Evolutionary conservation across 352 stramenopile genomes (phyloP).

Genomic region (Globisporangium polare): DNA sequence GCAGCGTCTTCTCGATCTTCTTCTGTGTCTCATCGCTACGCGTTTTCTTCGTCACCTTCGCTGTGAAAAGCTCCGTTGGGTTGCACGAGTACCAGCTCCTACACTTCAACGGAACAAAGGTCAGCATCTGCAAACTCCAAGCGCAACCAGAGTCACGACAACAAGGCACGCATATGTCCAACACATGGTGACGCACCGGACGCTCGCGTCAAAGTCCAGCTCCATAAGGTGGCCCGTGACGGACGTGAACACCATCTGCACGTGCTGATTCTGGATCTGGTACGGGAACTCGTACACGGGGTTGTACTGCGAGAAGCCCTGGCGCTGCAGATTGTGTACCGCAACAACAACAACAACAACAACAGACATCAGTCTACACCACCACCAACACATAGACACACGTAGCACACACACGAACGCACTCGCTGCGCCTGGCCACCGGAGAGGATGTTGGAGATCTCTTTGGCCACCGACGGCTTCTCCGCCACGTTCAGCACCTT

Average conservation of each 20-base stretch:
- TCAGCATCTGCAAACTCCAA: not conserved
- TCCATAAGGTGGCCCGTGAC: conserved; percentile 98
- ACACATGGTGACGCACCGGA: conserved; percentile 33
- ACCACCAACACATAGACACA: not conserved
- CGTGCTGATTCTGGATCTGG: conserved; percentile 73
- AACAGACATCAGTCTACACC: not conserved
- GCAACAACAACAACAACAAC: not conserved
- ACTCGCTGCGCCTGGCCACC: conserved; percentile 52
- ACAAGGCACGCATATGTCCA: not conserved
- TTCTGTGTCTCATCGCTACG: conserved; percentile 79
- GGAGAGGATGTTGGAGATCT: conserved; percentile 94
- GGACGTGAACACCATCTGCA: conserved; percentile 94
- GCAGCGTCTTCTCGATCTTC: conserved; percentile 89
- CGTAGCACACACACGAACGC: conserved; percentile 16
- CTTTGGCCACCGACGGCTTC: conserved; percentile 99
- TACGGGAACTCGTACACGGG: conserved; percentile 91
- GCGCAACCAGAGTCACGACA: conserved; percentile 33
- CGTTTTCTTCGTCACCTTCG: conserved; percentile 84
- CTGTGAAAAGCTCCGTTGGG: conserved; percentile 93
- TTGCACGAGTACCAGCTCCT: conserved; percentile 94
- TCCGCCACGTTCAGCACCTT: conserved; percentile 97
- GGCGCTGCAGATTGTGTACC: conserved; percentile 28
- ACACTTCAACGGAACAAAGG: not conserved
- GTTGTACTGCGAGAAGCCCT: conserved; percentile 86
- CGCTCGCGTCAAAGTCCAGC: conserved; percentile 90